A percentile compares a stretch with the other conserved stretches of the same genome.
Conservation (phyloP, 108 stramenopile genomes). For the Cyclotella cryptica region DNA sequence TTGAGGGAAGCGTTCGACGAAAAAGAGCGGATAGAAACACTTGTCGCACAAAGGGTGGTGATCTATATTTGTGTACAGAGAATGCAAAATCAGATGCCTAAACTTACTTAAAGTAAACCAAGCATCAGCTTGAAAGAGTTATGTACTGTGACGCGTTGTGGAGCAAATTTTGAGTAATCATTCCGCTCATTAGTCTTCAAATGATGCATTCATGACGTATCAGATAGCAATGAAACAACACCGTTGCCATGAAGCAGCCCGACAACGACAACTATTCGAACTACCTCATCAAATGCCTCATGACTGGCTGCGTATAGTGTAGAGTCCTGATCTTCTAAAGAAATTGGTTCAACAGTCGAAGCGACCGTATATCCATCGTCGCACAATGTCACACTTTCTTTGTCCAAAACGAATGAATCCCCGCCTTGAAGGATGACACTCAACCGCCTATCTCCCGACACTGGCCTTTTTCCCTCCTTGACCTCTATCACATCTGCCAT, state of each 20-base stretch:
- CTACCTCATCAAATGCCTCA: constrained; percentile 16
- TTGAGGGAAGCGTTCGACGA: too few relatives aligned
- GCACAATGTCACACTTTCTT: constrained; percentile 33
- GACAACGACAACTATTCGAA: constrained; percentile 58
- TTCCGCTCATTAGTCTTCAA: too few relatives aligned
- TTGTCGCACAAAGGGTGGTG: too few relatives aligned
- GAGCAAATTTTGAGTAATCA: too few relatives aligned
- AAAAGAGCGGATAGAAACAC: too few relatives aligned
- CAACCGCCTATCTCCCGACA: constrained; percentile 60
- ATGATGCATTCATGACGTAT: neutral
- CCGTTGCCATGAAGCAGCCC: constrained; percentile 67
- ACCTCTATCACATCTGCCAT: constrained; percentile 45
- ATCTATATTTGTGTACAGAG: too few relatives aligned
- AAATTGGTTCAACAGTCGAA: constrained; percentile 11
- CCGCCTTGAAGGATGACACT: constrained; percentile 47
- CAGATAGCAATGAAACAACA: constrained; percentile 46
- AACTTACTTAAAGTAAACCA: too few relatives aligned
- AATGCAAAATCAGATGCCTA: too few relatives aligned
- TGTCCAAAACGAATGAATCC: constrained; percentile 49
- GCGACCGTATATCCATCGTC: constrained; percentile 60
- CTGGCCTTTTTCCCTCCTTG: constrained; percentile 55
- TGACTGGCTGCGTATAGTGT: neutral
- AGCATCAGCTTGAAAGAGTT: too few relatives aligned
- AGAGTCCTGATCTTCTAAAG: neutral
- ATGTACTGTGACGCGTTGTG: too few relatives aligned